Evolutionary conservation across 176 grass and related monocot species (phyloP).

Genomic region (Triticum dicoccoides): DNA sequence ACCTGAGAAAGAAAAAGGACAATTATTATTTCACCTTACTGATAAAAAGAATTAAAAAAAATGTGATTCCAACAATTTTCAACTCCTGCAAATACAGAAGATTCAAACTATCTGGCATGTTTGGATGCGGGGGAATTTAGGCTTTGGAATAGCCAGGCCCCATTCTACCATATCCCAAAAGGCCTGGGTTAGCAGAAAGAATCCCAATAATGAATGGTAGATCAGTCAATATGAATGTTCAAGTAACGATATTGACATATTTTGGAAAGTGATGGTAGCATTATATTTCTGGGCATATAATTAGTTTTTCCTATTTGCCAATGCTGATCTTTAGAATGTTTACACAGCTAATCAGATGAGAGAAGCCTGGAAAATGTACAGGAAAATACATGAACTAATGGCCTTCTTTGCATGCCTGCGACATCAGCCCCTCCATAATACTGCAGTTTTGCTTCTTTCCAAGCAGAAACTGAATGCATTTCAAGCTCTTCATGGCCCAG

Average conservation of each 20-base stretch:
- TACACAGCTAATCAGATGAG: slow-evolving; percentile 12
- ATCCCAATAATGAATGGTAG: slow-evolving; percentile 1
- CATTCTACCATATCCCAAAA: background rate
- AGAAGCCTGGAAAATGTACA: slow-evolving; percentile 12
- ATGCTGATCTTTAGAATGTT: background rate
- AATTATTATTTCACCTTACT: background rate
- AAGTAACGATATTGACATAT: slow-evolving; percentile 3
- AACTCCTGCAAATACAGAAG: slow-evolving; percentile 17
- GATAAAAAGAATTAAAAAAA: background rate
- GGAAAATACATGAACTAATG: slow-evolving; percentile 60
- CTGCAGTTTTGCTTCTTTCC: slow-evolving; percentile 68
- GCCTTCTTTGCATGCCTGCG: slow-evolving; percentile 39
- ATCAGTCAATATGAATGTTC: background rate
- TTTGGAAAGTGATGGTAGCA: background rate
- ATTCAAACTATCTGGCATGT: background rate
- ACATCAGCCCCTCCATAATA: slow-evolving; percentile 34
- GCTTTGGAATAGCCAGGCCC: background rate
- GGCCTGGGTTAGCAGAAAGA: slow-evolving; percentile 3
- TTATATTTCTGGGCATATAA: background rate
- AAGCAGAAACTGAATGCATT: slow-evolving; percentile 64
- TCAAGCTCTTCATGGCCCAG: slow-evolving; percentile 62
- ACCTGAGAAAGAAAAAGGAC: slow-evolving; percentile 42
- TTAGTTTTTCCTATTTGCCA: background rate
- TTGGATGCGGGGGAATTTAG: background rate
- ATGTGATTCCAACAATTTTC: background rate